Conservation (phyloP, 2,329 filamentous ascomycete species). For the Fusarium brevicatenulatum region DNA sequence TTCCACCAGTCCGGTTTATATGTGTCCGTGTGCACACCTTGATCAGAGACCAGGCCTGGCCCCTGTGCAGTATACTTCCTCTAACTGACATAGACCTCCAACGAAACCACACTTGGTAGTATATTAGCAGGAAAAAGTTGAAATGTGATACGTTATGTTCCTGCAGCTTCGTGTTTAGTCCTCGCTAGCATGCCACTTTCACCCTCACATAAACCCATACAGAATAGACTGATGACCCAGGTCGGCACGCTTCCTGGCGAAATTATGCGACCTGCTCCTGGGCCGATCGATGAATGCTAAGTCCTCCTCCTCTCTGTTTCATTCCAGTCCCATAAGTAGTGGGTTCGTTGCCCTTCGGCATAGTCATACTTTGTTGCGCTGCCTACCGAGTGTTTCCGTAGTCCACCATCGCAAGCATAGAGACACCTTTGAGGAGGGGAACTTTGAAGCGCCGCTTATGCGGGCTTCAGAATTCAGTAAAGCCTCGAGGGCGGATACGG, state of each 20-base stretch:
- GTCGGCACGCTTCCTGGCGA: conserved; percentile 24
- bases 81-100: conserved; percentile 15
- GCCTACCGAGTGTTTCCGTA: conserved; percentile 29
- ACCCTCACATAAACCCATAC: conserved; percentile 11
- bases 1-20: conserved; percentile 7
- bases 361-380: conserved; percentile 14
- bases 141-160: conserved; percentile 41
- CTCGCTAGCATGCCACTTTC: conserved; percentile 18
- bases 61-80: conserved; percentile 4
- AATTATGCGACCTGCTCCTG: conserved; percentile 30
- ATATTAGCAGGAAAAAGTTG: conserved; percentile 13
- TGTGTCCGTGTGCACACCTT: not conserved
- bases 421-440: conserved; percentile 9
- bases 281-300: conserved; percentile 29
- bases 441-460: conserved; percentile 45
- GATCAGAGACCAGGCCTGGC: conserved; percentile 7
- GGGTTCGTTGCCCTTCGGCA: conserved; percentile 12
- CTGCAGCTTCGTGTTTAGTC: conserved; percentile 18
- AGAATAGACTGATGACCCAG: conserved; percentile 13
- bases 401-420: conserved; percentile 21
- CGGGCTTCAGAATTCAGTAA: conserved; percentile 42
- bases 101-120: conserved; percentile 10
- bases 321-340: conserved; percentile 6
- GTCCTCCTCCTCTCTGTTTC: conserved; percentile 29
- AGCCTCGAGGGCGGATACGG: conserved; percentile 34